Percentiles rank a stretch among this genome's conserved stretches.
phyloP scores from a whole-genome alignment of 2,329 filamentous ascomycete genomes.

The Penicillium sp. region DNA sequence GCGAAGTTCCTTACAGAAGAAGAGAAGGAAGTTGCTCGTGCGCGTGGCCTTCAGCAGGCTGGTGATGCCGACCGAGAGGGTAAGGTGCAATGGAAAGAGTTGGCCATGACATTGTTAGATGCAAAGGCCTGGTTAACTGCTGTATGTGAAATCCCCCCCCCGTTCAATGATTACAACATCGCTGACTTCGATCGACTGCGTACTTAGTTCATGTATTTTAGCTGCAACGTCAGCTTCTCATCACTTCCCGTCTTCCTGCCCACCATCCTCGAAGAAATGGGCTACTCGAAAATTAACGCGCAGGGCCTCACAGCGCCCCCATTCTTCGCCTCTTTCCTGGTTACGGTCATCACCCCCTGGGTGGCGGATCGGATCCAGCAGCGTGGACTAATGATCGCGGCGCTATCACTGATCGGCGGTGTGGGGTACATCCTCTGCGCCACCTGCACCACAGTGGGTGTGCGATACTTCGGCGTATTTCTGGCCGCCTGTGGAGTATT shows the following conservation, averaged over 20 bases:
- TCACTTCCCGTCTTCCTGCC: constrained; percentile 67
- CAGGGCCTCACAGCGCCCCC: constrained; percentile 73
- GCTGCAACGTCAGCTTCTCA: constrained; percentile 65
- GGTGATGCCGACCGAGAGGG: constrained; percentile 47
- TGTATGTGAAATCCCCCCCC: constrained; percentile 25
- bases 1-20: constrained; percentile 58
- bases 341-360: constrained; percentile 62
- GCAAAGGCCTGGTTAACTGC: constrained; percentile 51
- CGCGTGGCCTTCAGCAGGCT: constrained; percentile 55
- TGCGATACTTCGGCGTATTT: constrained; percentile 56
- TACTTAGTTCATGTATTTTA: constrained; percentile 56
- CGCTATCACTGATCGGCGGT: constrained; percentile 58
- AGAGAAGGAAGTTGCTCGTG: constrained; percentile 59
- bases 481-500: constrained; percentile 64
- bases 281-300: constrained; percentile 65
- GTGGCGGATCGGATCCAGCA: constrained; percentile 67
- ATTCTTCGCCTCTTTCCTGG: constrained; percentile 66
- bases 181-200: background rate
- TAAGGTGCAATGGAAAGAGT: constrained; percentile 49
- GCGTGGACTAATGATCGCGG: constrained; percentile 61
- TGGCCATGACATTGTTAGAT: constrained; percentile 48
- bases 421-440: constrained; percentile 68
- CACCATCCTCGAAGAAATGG: constrained; percentile 65
- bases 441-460: constrained; percentile 51
- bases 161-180: background rate